Base-by-base conservation (phyloP, 768 basidiomycete genomes). In the Rhizopogon vesiculosus region DNA sequence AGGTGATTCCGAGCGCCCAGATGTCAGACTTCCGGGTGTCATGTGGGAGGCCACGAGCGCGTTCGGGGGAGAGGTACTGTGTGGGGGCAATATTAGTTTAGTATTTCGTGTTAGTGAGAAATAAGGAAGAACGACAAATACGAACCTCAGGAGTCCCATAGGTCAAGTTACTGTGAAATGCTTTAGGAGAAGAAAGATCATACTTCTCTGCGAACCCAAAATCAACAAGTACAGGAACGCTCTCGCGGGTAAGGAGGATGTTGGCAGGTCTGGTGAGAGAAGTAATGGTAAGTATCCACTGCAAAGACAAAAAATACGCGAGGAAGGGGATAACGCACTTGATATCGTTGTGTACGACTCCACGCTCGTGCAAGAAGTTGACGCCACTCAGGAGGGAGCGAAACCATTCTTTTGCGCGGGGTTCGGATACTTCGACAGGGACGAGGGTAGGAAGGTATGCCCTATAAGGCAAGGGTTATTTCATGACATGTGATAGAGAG, bases 181-280 rank as follows among this genome's bases (percentile, higher is more conserved):
- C 86, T 18, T 82, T 83, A 16, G 75, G 67, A 0, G 84, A 82
- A 1, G 73, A 68, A 42, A 79, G 64, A 59, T 91, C 86, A 66
- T 94, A 94, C 60, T 83, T 84, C 64, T 96, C 91, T 2, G 96
- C 93, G 62, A 98, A 99, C 1, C 97, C 96, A 64, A 97, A 99
- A 70, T 98, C 97, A 39, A 97, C 89, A 3, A 98, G 81, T 3
- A 97, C 89, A 1, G 93, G 92, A 1, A 93, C 74, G 63, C 87
- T 86, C 60, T 85, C 78, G 53, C 74, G 71, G 1, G 90, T 89
- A 45, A 99, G 77, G 2, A 99, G 80, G 61, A 99, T 93, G 65
- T 99, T 99, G 15, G 93, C 91, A 1, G 93, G 93, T 63, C 92
- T 95, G 59, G 8, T 52, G 29, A 38, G 38, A 39, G 29, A 31